phyloP scores from a whole-genome alignment of 2,329 filamentous ascomycete species.

The Aspergillus viridinutans region DNA sequence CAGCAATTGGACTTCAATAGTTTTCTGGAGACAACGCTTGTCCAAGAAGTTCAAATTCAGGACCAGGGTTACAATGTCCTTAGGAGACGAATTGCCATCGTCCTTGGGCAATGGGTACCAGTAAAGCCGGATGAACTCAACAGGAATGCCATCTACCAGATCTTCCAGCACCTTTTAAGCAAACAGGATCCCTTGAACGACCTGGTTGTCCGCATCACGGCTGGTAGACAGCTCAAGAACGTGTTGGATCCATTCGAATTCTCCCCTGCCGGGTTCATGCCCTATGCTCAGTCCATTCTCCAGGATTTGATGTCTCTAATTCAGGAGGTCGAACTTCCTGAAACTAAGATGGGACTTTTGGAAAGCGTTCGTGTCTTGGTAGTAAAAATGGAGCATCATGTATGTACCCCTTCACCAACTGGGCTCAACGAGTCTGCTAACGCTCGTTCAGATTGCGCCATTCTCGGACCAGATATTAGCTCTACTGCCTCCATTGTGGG shows the following conservation, averaged over 20 bases:
- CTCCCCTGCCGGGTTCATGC: constrained; percentile 65
- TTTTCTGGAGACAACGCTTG: constrained; percentile 70
- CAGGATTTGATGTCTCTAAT: constrained; percentile 72
- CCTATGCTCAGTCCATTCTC: constrained; percentile 71
- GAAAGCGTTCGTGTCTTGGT: constrained; percentile 82
- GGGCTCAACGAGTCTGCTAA: constrained; percentile 4
- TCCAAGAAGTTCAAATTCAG: constrained; percentile 70
- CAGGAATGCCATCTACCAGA: constrained; percentile 73
- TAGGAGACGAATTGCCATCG: constrained; percentile 78
- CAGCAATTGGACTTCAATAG: constrained; percentile 76
- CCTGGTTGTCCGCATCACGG: constrained; percentile 84
- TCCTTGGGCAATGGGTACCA: constrained; percentile 84
- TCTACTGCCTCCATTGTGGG: constrained; percentile 78
- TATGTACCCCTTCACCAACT: constrained; percentile 26
- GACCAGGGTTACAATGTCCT: constrained; percentile 71
- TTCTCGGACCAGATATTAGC: constrained; percentile 77
- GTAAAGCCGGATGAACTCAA: constrained; percentile 68
- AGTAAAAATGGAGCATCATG: constrained; percentile 71
- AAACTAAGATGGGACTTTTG: constrained; percentile 85
- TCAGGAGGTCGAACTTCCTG: constrained; percentile 71
- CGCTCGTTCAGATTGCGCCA: constrained; percentile 47
- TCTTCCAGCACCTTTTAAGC: constrained; percentile 82
- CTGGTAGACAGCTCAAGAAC: constrained; percentile 75
- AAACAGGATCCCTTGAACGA: constrained; percentile 77
- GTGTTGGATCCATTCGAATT: constrained; percentile 86